Base-by-base conservation (phyloP, 768 basidiomycete species). In the Leccinum truebloodii region DNA sequence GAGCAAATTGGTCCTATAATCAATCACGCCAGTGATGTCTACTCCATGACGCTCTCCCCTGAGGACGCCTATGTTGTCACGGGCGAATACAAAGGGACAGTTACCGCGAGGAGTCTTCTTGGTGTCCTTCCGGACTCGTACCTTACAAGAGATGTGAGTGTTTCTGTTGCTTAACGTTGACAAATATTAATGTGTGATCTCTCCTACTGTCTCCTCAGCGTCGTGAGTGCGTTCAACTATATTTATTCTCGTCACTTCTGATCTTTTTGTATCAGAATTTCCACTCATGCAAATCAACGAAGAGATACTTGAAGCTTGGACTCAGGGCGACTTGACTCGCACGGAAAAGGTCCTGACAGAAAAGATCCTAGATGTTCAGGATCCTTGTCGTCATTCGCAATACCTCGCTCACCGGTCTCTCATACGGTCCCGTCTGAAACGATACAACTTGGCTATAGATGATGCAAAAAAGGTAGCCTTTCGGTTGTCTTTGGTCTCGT, bases 401-500 rank as follows among this genome's bases (percentile, higher is more conserved):
- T 20, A 39, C 7, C 62, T 62, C 1, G 60, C 62, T 16, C 30
- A 50, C 3, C 62, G 56, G 0, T 20, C 60, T 1, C 16, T 63
- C 6, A 10, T 54, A 9, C 30, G 60, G 5, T n/a, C 9, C 0
- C 62, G 48, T 9, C n/a, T 24, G 12, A 26, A 35, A 3, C 46
- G 49, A 6, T 53, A 24, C 10, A 39, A 59, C 1, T 39, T 22
- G 16, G 63, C 58, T 16, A 20, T 60, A 6, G 56, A n/a, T n/a
- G n/a, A n/a, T n/a, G n/a, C n/a, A n/a, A 57, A 39, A 50, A 14
- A 39, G 55, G 64, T 65, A 28, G 22, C 1, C 3, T 7, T 22
- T 13, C 2, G 1, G 0, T 2, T 28, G 18, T 28, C 6, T 18
- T 1, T 26, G 28, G 4, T 20, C 16, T 1, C 13, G 7, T 26